Evolutionary conservation across 2,329 filamentous ascomycete genomes (phyloP).

Genomic region (Stagonosporopsis cucurbitacearum): DNA sequence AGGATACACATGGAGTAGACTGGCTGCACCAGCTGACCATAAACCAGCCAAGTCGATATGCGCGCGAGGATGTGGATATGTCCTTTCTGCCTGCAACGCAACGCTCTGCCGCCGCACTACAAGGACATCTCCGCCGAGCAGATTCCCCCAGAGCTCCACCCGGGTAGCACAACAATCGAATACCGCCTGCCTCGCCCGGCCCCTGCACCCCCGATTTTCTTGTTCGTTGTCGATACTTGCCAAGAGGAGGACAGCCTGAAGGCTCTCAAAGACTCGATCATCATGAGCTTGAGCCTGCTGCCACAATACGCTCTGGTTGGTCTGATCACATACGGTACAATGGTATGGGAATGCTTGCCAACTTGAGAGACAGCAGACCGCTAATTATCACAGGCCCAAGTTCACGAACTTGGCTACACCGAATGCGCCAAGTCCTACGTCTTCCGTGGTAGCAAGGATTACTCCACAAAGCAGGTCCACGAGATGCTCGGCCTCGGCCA

Average conservation of each 20-base stretch:
- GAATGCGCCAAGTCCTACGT: constrained; percentile 99
- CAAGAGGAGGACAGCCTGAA: constrained; percentile 86
- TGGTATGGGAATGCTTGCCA: constrained; percentile 62
- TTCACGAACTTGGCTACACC: constrained; percentile 96
- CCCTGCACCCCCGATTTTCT: constrained; percentile 84
- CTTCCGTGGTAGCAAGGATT: constrained; percentile 97
- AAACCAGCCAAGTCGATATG: constrained; percentile 76
- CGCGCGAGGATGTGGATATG: constrained; percentile 87
- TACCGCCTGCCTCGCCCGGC: constrained; percentile 81
- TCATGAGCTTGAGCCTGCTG: constrained; percentile 83
- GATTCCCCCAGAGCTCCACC: constrained; percentile 83
- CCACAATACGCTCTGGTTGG: constrained; percentile 83
- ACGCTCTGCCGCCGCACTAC: constrained; percentile 83
- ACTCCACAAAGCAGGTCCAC: constrained; percentile 97
- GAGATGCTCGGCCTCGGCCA: constrained; percentile 92
- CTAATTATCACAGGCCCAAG: constrained; percentile 71
- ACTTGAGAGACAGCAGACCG: not conserved
- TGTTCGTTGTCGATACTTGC: constrained; percentile 87
- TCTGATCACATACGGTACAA: constrained; percentile 88
- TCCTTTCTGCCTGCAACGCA: constrained; percentile 84
- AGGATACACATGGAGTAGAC: constrained; percentile 44
- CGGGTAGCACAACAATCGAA: constrained; percentile 86
- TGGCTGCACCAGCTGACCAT: constrained; percentile 24
- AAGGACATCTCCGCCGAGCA: constrained; percentile 86
- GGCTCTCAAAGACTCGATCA: constrained; percentile 82